phyloP scores from a whole-genome alignment of 345 rosid species.

The Luvunga scandens region DNA sequence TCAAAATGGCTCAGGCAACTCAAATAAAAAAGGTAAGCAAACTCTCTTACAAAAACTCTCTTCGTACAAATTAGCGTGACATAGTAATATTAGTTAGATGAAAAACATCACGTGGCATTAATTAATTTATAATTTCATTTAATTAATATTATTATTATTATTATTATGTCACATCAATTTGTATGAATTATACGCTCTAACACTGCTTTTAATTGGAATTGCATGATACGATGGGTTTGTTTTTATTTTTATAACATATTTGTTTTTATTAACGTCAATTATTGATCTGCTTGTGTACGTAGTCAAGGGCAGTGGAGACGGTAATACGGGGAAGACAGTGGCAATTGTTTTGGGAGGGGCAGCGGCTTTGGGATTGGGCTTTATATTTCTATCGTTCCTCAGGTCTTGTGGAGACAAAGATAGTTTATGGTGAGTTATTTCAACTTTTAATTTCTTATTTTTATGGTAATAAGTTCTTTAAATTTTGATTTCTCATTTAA shows the following conservation, averaged over 20 bases:
- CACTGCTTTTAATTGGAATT: too few relatives aligned
- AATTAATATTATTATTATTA: background rate
- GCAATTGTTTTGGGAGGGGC: constrained; percentile 75
- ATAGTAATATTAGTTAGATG: too few relatives aligned
- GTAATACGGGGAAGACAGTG: constrained; percentile 31
- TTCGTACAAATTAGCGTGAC: too few relatives aligned
- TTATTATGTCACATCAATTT: background rate
- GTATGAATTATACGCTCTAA: too few relatives aligned
- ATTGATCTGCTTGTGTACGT: background rate
- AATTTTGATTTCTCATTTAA: background rate
- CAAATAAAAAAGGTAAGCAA: constrained; percentile 22
- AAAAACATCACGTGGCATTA: too few relatives aligned
- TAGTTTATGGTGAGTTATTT: constrained; percentile 27
- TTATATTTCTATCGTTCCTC: constrained; percentile 33
- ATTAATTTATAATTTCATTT: background rate
- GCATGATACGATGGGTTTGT: background rate
- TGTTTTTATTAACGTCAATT: background rate
- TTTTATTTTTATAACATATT: background rate
- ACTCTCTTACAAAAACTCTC: too few relatives aligned
- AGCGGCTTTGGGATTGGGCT: constrained; percentile 42
- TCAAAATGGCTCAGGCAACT: constrained; percentile 1
- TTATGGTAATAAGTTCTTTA: too few relatives aligned
- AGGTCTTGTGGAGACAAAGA: constrained; percentile 43
- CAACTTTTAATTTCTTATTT: background rate
- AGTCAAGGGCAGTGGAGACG: background rate